Evolutionary conservation across 768 basidiomycete species (phyloP), one percentile per base, ranked within the genome.

Genomic region (Xanthoconium purpureum): DNA sequence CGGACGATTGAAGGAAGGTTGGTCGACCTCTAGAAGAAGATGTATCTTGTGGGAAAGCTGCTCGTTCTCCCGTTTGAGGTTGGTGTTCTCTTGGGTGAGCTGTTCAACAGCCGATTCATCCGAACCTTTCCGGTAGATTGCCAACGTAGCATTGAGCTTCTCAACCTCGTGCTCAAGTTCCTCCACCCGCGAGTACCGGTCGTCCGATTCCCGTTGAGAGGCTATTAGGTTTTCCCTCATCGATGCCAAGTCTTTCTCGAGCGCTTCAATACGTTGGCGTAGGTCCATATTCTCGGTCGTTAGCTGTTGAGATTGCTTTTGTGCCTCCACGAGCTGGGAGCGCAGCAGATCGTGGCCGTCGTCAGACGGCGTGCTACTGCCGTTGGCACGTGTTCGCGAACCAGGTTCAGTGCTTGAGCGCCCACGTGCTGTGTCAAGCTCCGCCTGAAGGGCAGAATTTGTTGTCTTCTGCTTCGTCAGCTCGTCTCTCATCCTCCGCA

Each of bases 401-500:
- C 78, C 80, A 18, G 78, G 75, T 55, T 82, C 84, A 10, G 72
- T 70, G 47, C 81, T 78, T 7, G 85, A 79, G 46, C 82, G 82
- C 55, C 81, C 79, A n/a, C 87, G 86, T 28, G 80, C 66, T 2
- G 78, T 72, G 55, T 96, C 93, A 20, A 96, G 78, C 63, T 98
- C 92, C n/a, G 81, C 73, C 68, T 98, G 93, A 29, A 98, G 83
- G 54, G 80, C 77, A 43, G 85, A 77, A 66, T 94, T 95, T 44
- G 85, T 73, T 46, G 78, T 79, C 75, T 97, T 98, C 73, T 96
- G 91, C 75, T 90, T 95, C 61, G 83, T 89, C 55, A 98, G 75
- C 67, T 98, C 97, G 54, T 95, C 96, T 72, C 94, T 91, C 88
- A 98, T 92, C 63, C 89, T 85, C 62, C 94, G 85, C 79, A 98